Conservation (phyloP, 768 basidiomycete species). For the Boletus sp. region DNA sequence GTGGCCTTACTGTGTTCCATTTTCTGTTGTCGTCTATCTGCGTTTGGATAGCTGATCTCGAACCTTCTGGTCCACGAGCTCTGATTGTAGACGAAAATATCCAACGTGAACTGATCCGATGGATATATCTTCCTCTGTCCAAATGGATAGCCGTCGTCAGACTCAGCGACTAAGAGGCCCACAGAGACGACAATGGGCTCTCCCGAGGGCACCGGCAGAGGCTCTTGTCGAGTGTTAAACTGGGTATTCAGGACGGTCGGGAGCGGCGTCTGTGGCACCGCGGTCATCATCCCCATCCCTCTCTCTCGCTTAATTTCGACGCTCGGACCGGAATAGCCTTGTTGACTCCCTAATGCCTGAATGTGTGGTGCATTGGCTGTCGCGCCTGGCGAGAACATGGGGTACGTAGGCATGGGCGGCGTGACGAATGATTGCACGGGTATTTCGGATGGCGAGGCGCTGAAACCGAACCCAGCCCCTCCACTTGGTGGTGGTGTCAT, state of each 20-base stretch:
- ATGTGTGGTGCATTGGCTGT: slow-evolving; percentile 52
- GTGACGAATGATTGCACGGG: slow-evolving; percentile 18
- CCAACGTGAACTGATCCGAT: slow-evolving; percentile 71
- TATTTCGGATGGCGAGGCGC: slow-evolving; percentile 12
- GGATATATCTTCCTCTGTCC: slow-evolving; percentile 58
- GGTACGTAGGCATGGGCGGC: slow-evolving; percentile 70
- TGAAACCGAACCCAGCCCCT: not conserved
- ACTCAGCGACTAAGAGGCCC: slow-evolving; percentile 39
- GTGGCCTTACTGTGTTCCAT: slow-evolving; percentile 26
- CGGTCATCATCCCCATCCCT: slow-evolving; percentile 33
- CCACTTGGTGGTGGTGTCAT: slow-evolving; percentile 30
- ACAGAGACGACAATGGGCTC: slow-evolving; percentile 72
- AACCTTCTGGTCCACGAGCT: slow-evolving; percentile 72
- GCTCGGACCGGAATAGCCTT: slow-evolving; percentile 49
- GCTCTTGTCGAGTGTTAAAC: slow-evolving; percentile 32
- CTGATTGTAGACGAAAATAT: slow-evolving; percentile 87
- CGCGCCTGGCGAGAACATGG: slow-evolving; percentile 52
- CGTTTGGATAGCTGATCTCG: slow-evolving; percentile 67
- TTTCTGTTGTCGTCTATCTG: slow-evolving; percentile 41
- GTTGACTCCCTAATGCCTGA: slow-evolving; percentile 50
- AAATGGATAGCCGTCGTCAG: slow-evolving; percentile 7
- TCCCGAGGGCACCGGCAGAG: slow-evolving; percentile 26
- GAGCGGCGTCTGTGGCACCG: slow-evolving; percentile 51
- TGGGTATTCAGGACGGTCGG: slow-evolving; percentile 45
- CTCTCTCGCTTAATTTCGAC: slow-evolving; percentile 68